phyloP scores from a whole-genome alignment of 108 stramenopile genomes.

The Nannochloropsis oceanica region DNA sequence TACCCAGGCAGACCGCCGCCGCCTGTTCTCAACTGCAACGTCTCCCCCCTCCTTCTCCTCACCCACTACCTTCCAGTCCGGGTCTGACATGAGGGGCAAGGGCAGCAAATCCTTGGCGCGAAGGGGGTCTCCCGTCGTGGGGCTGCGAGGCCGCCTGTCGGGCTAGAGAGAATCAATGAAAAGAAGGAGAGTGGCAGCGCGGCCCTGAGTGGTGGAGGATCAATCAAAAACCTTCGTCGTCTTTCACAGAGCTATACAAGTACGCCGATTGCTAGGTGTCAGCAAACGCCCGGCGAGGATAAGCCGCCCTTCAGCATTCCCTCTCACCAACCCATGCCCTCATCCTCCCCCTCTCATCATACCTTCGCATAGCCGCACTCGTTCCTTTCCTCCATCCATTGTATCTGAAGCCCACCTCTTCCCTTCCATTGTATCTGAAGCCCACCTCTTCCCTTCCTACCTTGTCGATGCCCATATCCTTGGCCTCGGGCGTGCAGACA shows the following conservation, averaged over 20 bases:
- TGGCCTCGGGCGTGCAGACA: neutral
- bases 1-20: neutral
- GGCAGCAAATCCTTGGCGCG: constrained; percentile 30
- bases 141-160: constrained; percentile 24
- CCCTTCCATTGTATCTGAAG: too few species aligned
- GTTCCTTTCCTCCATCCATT: too few species aligned
- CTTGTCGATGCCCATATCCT: neutral
- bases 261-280: too few species aligned
- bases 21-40: neutral
- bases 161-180: neutral
- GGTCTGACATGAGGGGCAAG: constrained; percentile 20
- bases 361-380: too few species aligned
- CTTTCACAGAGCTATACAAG: too few species aligned
- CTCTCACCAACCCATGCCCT: too few species aligned
- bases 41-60: neutral
- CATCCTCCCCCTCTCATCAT: too few species aligned
- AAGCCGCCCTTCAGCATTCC: too few species aligned
- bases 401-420: too few species aligned
- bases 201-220: neutral
- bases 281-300: too few species aligned
- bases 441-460: neutral
- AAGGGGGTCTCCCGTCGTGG: constrained; percentile 27
- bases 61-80: constrained; percentile 2
- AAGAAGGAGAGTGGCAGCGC: neutral
- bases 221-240: too few species aligned